Conservation (phyloP, 306 rosid genomes). For the Begonia peltatifolia region DNA sequence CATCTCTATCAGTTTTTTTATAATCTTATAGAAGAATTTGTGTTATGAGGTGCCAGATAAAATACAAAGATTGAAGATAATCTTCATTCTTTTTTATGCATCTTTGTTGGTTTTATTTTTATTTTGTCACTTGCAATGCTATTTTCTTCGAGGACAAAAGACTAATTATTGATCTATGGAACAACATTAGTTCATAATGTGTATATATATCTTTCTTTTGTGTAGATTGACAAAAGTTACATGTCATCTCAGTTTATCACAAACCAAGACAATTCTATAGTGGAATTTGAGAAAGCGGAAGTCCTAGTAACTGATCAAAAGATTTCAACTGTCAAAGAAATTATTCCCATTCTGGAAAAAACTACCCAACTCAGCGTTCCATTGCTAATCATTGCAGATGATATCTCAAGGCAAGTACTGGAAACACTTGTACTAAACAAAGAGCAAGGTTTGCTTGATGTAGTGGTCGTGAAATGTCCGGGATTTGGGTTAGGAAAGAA, state of each 20-base stretch:
- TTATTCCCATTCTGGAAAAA: slow-evolving; percentile 77
- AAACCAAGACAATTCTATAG: slow-evolving; percentile 66
- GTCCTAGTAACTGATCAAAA: slow-evolving; percentile 89
- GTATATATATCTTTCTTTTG: not conserved
- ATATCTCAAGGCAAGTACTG: slow-evolving; percentile 49
- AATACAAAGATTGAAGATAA: not conserved
- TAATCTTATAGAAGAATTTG: too few species aligned
- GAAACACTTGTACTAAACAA: slow-evolving; percentile 83
- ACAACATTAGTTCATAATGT: too few species aligned
- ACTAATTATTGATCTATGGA: too few species aligned
- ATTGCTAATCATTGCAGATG: slow-evolving; percentile 85
- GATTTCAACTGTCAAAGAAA: slow-evolving; percentile 64
- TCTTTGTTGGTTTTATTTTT: too few species aligned
- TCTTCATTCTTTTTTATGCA: not conserved
- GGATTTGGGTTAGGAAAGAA: slow-evolving; percentile 73
- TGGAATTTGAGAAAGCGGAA: slow-evolving; percentile 77
- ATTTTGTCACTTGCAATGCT: too few species aligned
- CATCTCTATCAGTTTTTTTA: too few species aligned
- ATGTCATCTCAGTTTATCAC: slow-evolving; percentile 88
- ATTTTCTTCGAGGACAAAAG: too few species aligned
- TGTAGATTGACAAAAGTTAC: slow-evolving; percentile 86
- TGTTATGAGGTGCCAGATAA: not conserved
- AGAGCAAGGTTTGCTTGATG: slow-evolving; percentile 67
- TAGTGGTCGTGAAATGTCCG: slow-evolving; percentile 83
- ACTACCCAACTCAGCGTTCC: slow-evolving; percentile 78